Conservation (phyloP, 2,329 filamentous ascomycete species). For the Metarhizium brunneum region DNA sequence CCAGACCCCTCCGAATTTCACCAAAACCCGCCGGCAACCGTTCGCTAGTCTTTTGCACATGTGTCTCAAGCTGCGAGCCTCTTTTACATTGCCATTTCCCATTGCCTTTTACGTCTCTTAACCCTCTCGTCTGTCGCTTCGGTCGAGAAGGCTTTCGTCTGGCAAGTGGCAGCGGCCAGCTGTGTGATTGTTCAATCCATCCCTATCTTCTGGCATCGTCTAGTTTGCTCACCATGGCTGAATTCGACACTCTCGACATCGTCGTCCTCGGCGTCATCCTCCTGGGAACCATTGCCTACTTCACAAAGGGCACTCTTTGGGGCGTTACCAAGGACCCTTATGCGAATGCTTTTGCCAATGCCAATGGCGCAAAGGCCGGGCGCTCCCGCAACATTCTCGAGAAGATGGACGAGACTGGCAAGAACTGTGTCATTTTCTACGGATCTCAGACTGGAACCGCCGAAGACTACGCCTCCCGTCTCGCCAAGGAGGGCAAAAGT, state of each 20-base stretch:
- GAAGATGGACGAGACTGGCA: slow-evolving; percentile 90
- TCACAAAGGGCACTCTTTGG: slow-evolving; percentile 96
- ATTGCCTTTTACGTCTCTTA: background rate
- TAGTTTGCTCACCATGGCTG: slow-evolving; percentile 57
- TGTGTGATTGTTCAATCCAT: background rate
- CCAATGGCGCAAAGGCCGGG: slow-evolving; percentile 62
- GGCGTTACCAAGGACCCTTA: slow-evolving; percentile 83
- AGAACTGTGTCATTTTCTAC: slow-evolving; percentile 98
- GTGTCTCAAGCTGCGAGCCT: background rate
- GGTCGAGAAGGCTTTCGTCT: background rate
- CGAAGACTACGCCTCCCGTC: slow-evolving; percentile 91
- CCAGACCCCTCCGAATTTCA: background rate
- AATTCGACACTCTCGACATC: slow-evolving; percentile 92
- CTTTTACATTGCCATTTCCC: background rate
- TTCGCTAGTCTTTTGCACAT: background rate
- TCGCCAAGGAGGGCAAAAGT: slow-evolving; percentile 96
- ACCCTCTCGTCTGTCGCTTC: background rate
- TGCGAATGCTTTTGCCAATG: slow-evolving; percentile 62
- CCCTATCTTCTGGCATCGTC: background rate
- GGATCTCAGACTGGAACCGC: slow-evolving; percentile 97
- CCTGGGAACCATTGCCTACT: slow-evolving; percentile 83
- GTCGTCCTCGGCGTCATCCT: slow-evolving; percentile 81
- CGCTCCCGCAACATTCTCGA: slow-evolving; percentile 89
- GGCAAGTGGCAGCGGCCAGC: background rate
- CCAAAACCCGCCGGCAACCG: background rate